phyloP scores from a whole-genome alignment of 192 early-diverging fungal species.

The Coemansia interrupta region DNA sequence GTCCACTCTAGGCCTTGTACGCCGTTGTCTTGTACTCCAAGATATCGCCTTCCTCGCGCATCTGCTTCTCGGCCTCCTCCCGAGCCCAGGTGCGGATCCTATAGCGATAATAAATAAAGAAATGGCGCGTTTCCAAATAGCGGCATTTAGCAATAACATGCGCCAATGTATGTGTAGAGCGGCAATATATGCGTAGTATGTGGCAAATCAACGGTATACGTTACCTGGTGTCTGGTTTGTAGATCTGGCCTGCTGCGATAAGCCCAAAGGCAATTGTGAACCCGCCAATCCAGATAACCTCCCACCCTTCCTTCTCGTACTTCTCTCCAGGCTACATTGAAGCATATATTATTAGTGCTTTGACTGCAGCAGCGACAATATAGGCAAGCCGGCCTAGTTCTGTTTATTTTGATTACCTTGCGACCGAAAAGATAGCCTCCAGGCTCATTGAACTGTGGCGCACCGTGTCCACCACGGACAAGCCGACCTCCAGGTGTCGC shows the following conservation, averaged over 20 bases:
- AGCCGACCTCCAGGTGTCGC: constrained; percentile 33
- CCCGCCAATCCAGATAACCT: constrained; percentile 61
- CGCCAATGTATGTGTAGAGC: neutral
- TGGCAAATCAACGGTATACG: neutral
- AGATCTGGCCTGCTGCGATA: constrained; percentile 56
- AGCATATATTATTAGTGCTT: constrained; percentile 28
- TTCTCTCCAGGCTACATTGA: constrained; percentile 57
- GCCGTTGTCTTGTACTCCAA: constrained; percentile 60
- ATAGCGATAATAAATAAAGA: constrained; percentile 3
- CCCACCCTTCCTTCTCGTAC: constrained; percentile 74
- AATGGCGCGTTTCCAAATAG: neutral
- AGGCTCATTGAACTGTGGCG: constrained; percentile 66
- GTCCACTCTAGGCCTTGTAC: constrained; percentile 25
- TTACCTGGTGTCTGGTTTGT: constrained; percentile 79
- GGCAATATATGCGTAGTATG: neutral
- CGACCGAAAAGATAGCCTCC: constrained; percentile 72
- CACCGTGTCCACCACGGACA: constrained; percentile 58
- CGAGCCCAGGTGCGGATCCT: constrained; percentile 72
- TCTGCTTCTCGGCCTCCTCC: constrained; percentile 69
- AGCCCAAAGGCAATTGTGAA: constrained; percentile 59
- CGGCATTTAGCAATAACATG: neutral
- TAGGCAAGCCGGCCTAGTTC: neutral
- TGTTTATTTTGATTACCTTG: constrained; percentile 55
- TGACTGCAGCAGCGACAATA: neutral
- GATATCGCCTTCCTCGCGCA: constrained; percentile 63